Evolutionary conservation across 2,329 filamentous ascomycete species (phyloP), one percentile per base, ranked within the genome.

Genomic region (Hymenoscyphus salicellus): DNA sequence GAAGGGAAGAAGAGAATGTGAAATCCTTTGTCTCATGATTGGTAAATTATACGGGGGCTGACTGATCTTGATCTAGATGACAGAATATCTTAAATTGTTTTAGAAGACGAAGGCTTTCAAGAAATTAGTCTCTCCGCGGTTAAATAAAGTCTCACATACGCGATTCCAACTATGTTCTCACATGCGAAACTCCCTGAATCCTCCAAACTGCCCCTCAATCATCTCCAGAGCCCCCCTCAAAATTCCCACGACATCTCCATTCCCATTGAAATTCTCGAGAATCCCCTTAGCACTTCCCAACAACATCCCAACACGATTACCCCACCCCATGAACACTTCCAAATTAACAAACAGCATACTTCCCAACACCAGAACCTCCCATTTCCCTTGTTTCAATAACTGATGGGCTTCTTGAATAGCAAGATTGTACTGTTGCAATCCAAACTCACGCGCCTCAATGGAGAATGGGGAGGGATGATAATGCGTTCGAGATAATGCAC

Each of bases 401-500:
- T 46, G 20, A n/a, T 46, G 17, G 6, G 41, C 17, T 26, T 16
- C 28, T 68, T 65, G 72, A n/a, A 68, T 69, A 38, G 68, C 60
- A 8, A 65, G 63, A 73, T 77, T 65, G 46, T 66, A 66, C 43
- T 64, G 57, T 16, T 20, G 57, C 11, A 49, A 70, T 68, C 1
- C 65, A 72, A 62, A 76, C 73, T 14, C 77, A 75, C 2, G 73
- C 73, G 1, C 72, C 76, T 6, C 72, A 73, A 23, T 77, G 77
- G 75, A 75, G 72, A 1, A 72, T 73, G 8, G 72, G 77, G 69
- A 72, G 66, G 68, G 63, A 77, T 55, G 58, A 72, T 63, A 70
- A 69, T 7, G 62, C 75, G 1, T 74, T 71, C 66, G 55, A 38
- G 57, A 60, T 17, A 62, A 56, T 17, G 65, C 59, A 23, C 61